Evolutionary conservation across 116 monocot genomes (phyloP), one percentile per base, ranked within the genome.

Genomic region (Papilionanthe hybrid): DNA sequence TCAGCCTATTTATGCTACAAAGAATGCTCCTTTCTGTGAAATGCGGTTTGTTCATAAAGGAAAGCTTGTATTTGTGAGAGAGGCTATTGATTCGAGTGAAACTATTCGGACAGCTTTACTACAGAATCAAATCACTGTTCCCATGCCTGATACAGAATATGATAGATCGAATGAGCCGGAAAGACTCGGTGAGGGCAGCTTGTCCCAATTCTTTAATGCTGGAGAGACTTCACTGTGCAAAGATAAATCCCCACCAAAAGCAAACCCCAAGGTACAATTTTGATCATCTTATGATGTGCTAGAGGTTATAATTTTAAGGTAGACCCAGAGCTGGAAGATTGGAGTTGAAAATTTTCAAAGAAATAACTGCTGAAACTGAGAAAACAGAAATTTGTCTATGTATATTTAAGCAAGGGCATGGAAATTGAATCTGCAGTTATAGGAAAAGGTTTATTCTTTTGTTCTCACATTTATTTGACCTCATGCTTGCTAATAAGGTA

Each of bases 11-110:
- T 49, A 49, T 49, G 13, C 13, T 49, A 49, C 49, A 49, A 92
- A 81, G 53, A 86, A 91, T 81, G 85, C 86, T 56, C 91, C 95
- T 84, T 45, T 90, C 67, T 95, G 93, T 84, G 90, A 95, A 81
- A 86, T 93, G 80, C 91, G 86, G 86, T 95, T 93, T 71, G 83
- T 95, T 28, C 77, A 73, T 72, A 91, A 88, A 83, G 91, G 89
- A 66, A 86, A 87, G 50, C 88, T 85, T 84, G 71, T 91, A 12
- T 88, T 90, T 88, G 89, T 87, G 32, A 88, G 86, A 79, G 88
- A 93, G 57, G 85, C 86, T 57, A 85, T 72, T 75, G 47, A 55
- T 82, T 55, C 73, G 22, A 76, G 77, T 87, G 80, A 75, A 77
- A 30, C 76, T 50, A 60, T 75, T 55, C 82, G 43, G 23, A 80